Conservation (phyloP, 495 filamentous ascomycete genomes). For the Immersiella caudata region DNA sequence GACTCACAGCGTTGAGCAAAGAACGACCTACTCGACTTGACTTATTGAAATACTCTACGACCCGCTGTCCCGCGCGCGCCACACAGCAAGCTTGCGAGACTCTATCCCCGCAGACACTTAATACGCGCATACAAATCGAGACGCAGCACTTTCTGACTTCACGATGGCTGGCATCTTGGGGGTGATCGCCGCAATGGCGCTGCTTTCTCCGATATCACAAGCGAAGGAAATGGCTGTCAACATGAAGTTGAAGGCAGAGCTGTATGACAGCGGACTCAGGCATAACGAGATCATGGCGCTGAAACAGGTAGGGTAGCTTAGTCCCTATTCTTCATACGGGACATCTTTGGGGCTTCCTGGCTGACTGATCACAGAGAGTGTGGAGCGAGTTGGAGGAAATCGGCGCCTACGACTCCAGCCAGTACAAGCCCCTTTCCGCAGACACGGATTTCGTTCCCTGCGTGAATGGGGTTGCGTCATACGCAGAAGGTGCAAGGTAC, state of each 20-base stretch:
- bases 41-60: too few species aligned
- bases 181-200: slow-evolving; percentile 38
- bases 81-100: too few species aligned
- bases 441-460: slow-evolving; percentile 42
- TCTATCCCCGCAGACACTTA: too few species aligned
- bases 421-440: slow-evolving; percentile 38
- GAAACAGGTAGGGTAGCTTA: slow-evolving; percentile 49
- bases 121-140: not conserved
- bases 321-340: too few species aligned
- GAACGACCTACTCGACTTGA: not conserved
- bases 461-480: slow-evolving; percentile 49
- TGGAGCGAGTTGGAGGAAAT: slow-evolving; percentile 40
- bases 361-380: slow-evolving; percentile 24
- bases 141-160: not conserved
- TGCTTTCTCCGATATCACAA: slow-evolving; percentile 33
- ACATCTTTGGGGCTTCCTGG: too few species aligned
- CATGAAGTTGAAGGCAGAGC: slow-evolving; percentile 29
- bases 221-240: slow-evolving; percentile 41
- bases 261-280: slow-evolving; percentile 50
- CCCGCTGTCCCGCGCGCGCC: too few species aligned
- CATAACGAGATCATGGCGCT: slow-evolving; percentile 51
- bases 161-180: slow-evolving; percentile 12
- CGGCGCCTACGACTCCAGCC: slow-evolving; percentile 43
- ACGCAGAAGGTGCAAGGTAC: slow-evolving; percentile 45
- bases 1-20: not conserved